phyloP scores from a whole-genome alignment of 2,329 filamentous ascomycete species.

The Trichoderma koningiopsis region DNA sequence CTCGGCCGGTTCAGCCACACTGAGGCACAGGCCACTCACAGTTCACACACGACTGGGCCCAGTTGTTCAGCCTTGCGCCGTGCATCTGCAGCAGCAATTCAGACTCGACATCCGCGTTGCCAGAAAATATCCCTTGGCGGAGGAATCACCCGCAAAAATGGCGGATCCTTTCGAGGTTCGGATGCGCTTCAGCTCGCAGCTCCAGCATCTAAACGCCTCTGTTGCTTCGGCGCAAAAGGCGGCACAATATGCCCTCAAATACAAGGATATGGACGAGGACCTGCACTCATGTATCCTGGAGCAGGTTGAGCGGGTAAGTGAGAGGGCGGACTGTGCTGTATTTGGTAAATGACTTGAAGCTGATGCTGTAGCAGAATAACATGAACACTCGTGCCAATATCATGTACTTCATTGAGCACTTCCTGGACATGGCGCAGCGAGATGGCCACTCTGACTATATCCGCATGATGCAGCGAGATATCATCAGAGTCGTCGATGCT shows the following conservation, averaged over 20 bases:
- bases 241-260: conserved; percentile 90
- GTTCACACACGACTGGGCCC: neutral
- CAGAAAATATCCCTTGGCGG: neutral
- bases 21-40: conserved; percentile 22
- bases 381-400: conserved; percentile 99
- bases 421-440: conserved; percentile 81
- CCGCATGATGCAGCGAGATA: conserved; percentile 92
- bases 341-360: neutral
- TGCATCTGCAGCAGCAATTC: conserved; percentile 2
- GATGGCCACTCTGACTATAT: conserved; percentile 81
- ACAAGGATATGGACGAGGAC: conserved; percentile 94
- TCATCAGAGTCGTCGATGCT: conserved; percentile 85
- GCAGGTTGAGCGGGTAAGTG: conserved; percentile 76
- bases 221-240: conserved; percentile 88
- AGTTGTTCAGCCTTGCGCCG: conserved; percentile 13
- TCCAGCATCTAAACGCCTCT: conserved; percentile 89
- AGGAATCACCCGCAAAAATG: conserved; percentile 41
- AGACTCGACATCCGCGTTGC: conserved; percentile 8
- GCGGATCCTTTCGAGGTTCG: conserved; percentile 95
- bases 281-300: conserved; percentile 96
- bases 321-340: neutral
- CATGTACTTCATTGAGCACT: conserved; percentile 97
- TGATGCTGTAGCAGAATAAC: conserved; percentile 62
- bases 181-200: conserved; percentile 89
- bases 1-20: neutral